These are phyloP conservation scores for Phytophthora melonis DNA, from an alignment of 352 stramenopile species.

Conservation along the genomic window DNA sequence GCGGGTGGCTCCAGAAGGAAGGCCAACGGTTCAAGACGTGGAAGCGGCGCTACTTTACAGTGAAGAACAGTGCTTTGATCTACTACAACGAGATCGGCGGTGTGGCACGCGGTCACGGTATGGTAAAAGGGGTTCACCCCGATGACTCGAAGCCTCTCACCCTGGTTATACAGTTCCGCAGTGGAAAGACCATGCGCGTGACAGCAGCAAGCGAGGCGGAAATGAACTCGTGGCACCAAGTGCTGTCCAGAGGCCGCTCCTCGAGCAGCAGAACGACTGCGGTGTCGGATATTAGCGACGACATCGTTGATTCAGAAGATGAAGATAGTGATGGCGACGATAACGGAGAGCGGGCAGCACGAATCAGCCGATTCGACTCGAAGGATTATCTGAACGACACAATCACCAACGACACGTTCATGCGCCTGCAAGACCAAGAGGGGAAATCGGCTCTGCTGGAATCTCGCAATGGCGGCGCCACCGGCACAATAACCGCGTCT, in stretches of 20 bases:
- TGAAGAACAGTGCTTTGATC: constrained; percentile 75
- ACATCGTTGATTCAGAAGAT: constrained; percentile 30
- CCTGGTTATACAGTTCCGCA: constrained; percentile 52
- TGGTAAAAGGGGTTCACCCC: constrained; percentile 50
- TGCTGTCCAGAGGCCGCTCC: constrained; percentile 38
- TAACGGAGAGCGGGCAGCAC: constrained; percentile 1
- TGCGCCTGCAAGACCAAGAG: constrained; percentile 56
- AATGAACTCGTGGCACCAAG: constrained; percentile 58
- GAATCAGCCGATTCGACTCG: constrained; percentile 52
- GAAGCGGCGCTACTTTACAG: constrained; percentile 80
- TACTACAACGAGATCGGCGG: constrained; percentile 76
- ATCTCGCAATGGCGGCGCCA: constrained; percentile 14
- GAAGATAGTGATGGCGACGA: constrained; percentile 30
- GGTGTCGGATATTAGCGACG: constrained; percentile 33
- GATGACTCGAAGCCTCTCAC: constrained; percentile 64
- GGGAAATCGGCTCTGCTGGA: constrained; percentile 43
- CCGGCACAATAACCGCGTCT: constrained; percentile 13
- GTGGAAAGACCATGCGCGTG: constrained; percentile 49
- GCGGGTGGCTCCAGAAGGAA: constrained; percentile 84
- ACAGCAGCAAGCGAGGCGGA: constrained; percentile 40
- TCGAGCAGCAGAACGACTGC: constrained; percentile 28
- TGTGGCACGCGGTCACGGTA: constrained; percentile 67
- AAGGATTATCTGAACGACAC: constrained; percentile 79
- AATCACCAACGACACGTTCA: constrained; percentile 80
- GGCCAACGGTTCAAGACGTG: constrained; percentile 80